Conservation (phyloP, 106 monocot genomes). For the Dendrobium chrysotoxum region DNA sequence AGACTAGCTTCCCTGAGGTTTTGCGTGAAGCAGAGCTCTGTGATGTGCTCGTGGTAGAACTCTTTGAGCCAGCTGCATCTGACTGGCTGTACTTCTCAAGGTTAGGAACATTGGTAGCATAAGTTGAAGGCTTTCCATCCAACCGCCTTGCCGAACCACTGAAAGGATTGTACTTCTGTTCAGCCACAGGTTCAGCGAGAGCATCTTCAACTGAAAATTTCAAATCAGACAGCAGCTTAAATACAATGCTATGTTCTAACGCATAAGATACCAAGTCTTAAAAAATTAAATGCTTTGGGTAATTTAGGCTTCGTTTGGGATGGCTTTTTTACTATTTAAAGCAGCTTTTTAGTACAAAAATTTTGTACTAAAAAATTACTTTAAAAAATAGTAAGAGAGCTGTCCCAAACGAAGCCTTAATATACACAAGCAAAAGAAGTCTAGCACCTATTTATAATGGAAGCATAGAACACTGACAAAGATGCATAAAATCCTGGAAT, state of each 20-base stretch:
- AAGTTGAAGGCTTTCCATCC: slow-evolving; percentile 64
- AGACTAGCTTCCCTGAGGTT: slow-evolving; percentile 67
- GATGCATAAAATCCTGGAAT: no score
- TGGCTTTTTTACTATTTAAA: no score
- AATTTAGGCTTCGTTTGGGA: no score
- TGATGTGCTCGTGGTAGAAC: slow-evolving; percentile 24
- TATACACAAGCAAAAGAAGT: no score
- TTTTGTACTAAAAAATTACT: no score
- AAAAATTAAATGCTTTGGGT: not conserved
- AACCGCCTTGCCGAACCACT: slow-evolving; percentile 74
- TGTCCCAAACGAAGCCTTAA: no score
- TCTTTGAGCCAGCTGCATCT: slow-evolving; percentile 25
- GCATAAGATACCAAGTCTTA: not conserved
- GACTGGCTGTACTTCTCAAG: slow-evolving; percentile 19
- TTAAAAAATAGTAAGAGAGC: no score
- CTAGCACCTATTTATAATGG: no score
- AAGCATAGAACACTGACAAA: no score
- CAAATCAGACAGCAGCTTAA: not conserved
- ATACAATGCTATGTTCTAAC: not conserved
- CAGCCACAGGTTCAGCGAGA: slow-evolving; percentile 24
- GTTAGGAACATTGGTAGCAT: slow-evolving; percentile 22
- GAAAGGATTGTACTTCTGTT: slow-evolving; percentile 75
- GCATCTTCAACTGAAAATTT: slow-evolving; percentile 26
- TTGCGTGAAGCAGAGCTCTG: slow-evolving; percentile 29
- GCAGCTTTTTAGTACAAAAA: no score